Base-by-base conservation (phyloP, 805 yeast species). In the Starmerella bacillaris region DNA sequence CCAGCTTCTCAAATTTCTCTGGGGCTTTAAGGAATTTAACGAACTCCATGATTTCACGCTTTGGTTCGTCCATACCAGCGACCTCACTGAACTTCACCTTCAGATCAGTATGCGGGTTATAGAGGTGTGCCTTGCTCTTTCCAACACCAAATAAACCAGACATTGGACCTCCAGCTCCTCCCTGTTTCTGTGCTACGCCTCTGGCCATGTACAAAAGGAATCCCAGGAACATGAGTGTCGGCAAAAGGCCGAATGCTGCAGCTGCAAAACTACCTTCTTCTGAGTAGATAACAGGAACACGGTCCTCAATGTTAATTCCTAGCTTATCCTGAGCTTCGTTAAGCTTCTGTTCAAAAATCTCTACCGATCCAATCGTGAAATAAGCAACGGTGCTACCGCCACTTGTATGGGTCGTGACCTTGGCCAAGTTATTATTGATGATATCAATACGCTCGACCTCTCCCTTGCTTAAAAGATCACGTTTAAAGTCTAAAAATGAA, bases 41-140 rank as follows among this genome's bases (percentile, higher is more conserved):
- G 61, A 83, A 83, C 58, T 83, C 95, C 92, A 82, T 78, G 45
- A 83, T 82, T 59, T 83, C 95, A 52, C 76, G 86, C 52, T 83
- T 83, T 15, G 94, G 89, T 56, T 83, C 95, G 47, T 79, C 80
- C 63, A 86, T 77, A 18, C 95, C 95, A 1, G 95, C 95, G 36
- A 83, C 94, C 52, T 84, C 94, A 42, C 71, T 73, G 53, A 84
- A 83, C 44, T 70, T 73, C 33, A 79, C 72, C 49, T 78, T 78
- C 40, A 83, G 78, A 42, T 78, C 83, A 4, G 77, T 73, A 47
- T 78, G 86, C 47, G 78, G 79, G 56, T 82, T 78, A 60, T 77
- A 82, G 40, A 72, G 61, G 55, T 78, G 78, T 26, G 89, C 89
- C 70, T 53, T 41, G 22, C 41, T 40, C 28, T 78, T 78, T 20